Conservation (phyloP, 768 basidiomycete species). For the Trametes elegans region DNA sequence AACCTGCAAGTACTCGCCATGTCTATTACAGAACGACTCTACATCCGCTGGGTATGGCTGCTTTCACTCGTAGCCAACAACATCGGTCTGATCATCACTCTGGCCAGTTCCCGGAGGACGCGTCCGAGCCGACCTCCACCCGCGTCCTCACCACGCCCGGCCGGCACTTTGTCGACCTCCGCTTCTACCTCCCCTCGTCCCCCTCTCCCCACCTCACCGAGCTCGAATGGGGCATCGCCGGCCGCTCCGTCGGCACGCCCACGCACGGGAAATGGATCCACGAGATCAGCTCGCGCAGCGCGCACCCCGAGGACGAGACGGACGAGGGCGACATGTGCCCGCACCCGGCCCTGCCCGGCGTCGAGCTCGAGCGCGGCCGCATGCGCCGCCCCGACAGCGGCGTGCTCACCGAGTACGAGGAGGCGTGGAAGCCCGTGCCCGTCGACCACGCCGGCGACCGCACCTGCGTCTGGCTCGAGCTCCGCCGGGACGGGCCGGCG, state of each 20-base stretch:
- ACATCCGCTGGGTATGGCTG: slow-evolving; percentile 14
- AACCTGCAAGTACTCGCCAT: neutral
- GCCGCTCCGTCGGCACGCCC: slow-evolving; percentile 13
- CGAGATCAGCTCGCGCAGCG: slow-evolving; percentile 18
- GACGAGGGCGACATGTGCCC: slow-evolving; percentile 18
- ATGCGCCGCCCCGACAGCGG: slow-evolving; percentile 15
- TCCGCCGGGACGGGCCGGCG: neutral
- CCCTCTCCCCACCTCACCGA: neutral
- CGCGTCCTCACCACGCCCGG: slow-evolving; percentile 17
- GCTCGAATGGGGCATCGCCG: slow-evolving; percentile 15
- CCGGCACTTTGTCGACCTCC: slow-evolving; percentile 18
- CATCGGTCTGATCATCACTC: neutral
- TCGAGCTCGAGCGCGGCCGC: slow-evolving; percentile 12
- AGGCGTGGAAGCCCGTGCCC: slow-evolving; percentile 13
- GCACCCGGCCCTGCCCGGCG: slow-evolving; percentile 10
- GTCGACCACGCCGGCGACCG: neutral
- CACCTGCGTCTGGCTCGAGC: neutral
- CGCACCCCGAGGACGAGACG: slow-evolving; percentile 9
- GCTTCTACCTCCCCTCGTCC: neutral
- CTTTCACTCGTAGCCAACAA: neutral
- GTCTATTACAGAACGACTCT: slow-evolving; percentile 13
- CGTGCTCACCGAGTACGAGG: slow-evolving; percentile 14
- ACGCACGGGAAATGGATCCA: slow-evolving; percentile 18
- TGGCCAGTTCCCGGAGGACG: slow-evolving; percentile 6
- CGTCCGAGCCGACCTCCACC: slow-evolving; percentile 19